A percentile compares a stretch with the other conserved stretches of the same genome.
Conservation (phyloP, 768 basidiomycete genomes). For the Neoboletus magnificus region DNA sequence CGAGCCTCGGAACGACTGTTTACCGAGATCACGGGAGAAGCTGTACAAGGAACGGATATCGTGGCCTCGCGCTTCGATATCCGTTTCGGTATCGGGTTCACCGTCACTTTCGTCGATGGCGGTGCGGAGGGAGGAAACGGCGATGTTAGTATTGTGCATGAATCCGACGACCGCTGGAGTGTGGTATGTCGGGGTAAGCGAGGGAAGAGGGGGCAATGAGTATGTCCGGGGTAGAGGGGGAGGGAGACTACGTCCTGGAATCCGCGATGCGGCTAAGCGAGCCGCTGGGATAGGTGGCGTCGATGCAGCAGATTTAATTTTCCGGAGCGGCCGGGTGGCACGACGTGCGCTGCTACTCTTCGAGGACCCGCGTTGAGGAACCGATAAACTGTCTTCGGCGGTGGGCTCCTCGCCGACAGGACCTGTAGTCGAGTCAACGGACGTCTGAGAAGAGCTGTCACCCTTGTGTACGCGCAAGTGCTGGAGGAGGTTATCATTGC, state of each 20-base stretch:
- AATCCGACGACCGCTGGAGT: slow-evolving; percentile 25
- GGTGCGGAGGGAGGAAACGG: slow-evolving; percentile 34
- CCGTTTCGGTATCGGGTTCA: slow-evolving; percentile 33
- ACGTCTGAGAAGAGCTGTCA: slow-evolving; percentile 34
- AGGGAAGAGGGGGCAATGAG: slow-evolving; percentile 31
- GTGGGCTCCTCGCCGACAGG: slow-evolving; percentile 23
- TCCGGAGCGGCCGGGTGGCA: slow-evolving; percentile 31
- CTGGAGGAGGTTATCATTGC: slow-evolving; percentile 78
- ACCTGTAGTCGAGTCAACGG: slow-evolving; percentile 28
- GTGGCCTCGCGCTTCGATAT: slow-evolving; percentile 28
- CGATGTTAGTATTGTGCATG: slow-evolving; percentile 35
- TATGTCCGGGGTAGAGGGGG: slow-evolving; percentile 33
- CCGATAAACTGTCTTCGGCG: slow-evolving; percentile 19
- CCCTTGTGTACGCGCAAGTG: slow-evolving; percentile 69
- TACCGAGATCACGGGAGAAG: slow-evolving; percentile 32
- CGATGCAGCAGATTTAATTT: slow-evolving; percentile 35
- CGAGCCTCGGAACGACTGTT: slow-evolving; percentile 22
- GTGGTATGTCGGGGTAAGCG: slow-evolving; percentile 28
- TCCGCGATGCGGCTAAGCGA: slow-evolving; percentile 33
- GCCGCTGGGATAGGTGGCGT: slow-evolving; percentile 34
- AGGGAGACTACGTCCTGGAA: slow-evolving; percentile 29
- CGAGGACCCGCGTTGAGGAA: slow-evolving; percentile 23
- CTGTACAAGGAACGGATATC: slow-evolving; percentile 32
- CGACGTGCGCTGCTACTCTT: slow-evolving; percentile 24
- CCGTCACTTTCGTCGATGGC: slow-evolving; percentile 35